Percentiles rank a stretch among this genome's conserved stretches.
Evolutionary conservation across 139 green algal species (phyloP).

Genomic region (Diplosphaera chodatii): DNA sequence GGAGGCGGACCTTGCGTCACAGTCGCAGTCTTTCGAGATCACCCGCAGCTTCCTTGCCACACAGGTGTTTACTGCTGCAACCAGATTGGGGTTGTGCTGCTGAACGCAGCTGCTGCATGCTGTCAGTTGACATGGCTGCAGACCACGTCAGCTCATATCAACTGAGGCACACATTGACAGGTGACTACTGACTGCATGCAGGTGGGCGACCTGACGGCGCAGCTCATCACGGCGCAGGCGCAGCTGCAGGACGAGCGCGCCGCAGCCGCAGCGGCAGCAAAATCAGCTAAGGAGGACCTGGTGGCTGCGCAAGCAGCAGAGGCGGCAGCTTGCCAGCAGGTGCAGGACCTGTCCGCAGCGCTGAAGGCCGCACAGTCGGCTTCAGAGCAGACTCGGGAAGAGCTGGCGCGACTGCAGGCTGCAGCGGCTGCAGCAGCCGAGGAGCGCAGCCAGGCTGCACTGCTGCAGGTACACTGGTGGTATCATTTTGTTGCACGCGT

Average conservation of each 20-base stretch:
- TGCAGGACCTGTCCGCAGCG: background rate
- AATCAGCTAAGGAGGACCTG: background rate
- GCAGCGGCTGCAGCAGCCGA: too few relatives aligned
- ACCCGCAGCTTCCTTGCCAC: background rate
- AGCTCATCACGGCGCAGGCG: slow-evolving; percentile 1
- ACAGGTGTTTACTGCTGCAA: background rate
- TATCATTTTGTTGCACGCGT: too few relatives aligned
- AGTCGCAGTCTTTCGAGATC: background rate
- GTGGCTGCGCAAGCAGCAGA: background rate
- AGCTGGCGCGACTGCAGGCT: background rate
- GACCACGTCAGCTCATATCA: too few relatives aligned
- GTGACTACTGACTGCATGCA: too few relatives aligned
- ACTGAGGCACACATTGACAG: too few relatives aligned
- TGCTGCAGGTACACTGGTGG: too few relatives aligned
- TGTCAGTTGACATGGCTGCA: too few relatives aligned
- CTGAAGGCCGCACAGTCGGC: background rate
- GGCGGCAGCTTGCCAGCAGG: background rate
- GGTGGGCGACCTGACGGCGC: background rate
- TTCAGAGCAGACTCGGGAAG: background rate
- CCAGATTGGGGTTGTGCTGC: too few relatives aligned
- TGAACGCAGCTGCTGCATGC: too few relatives aligned
- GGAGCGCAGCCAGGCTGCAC: too few relatives aligned
- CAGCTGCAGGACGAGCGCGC: background rate
- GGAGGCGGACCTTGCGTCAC: background rate
- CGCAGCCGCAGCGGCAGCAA: background rate